These are phyloP conservation scores for Mycena olivaceomarginata DNA, from an alignment of 768 basidiomycete genomes.

Conservation along the genomic window DNA sequence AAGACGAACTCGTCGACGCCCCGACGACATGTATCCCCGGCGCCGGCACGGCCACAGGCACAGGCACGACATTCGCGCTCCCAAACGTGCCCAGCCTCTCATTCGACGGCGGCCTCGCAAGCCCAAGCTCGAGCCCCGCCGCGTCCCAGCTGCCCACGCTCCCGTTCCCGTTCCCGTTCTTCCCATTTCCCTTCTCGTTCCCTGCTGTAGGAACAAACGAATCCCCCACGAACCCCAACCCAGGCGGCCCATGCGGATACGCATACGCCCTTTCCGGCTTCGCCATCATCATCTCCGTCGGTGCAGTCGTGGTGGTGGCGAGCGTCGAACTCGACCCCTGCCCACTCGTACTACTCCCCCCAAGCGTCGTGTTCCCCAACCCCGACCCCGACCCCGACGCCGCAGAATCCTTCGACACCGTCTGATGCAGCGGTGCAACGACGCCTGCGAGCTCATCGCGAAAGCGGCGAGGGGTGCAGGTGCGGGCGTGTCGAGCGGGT, in stretches of 20 bases:
- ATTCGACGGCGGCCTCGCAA: conserved; percentile 36
- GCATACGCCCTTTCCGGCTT: conserved; percentile 24
- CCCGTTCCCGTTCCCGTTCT: no score
- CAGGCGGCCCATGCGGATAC: conserved; percentile 35
- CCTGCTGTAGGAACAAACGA: background rate
- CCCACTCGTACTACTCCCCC: no score
- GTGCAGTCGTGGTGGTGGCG: no score
- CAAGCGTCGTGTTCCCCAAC: conserved; percentile 38
- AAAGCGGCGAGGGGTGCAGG: conserved; percentile 35
- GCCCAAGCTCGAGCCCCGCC: conserved; percentile 42
- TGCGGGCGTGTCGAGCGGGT: conserved; percentile 40
- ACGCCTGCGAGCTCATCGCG: conserved; percentile 22
- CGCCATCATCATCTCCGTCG: conserved; percentile 19
- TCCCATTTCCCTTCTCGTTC: conserved; percentile 1
- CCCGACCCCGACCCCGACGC: no score
- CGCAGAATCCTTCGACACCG: no score
- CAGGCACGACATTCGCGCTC: conserved; percentile 13
- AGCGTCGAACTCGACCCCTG: no score
- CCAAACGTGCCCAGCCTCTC: conserved; percentile 36
- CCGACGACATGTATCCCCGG: background rate
- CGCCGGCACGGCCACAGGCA: no score
- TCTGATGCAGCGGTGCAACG: conserved; percentile 12
- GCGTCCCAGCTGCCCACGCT: conserved; percentile 40
- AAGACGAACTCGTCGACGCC: no score
- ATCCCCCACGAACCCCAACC: no score